Evolutionary conservation across 768 basidiomycete genomes (phyloP).

Genomic region (Fomitopsis pulvina): DNA sequence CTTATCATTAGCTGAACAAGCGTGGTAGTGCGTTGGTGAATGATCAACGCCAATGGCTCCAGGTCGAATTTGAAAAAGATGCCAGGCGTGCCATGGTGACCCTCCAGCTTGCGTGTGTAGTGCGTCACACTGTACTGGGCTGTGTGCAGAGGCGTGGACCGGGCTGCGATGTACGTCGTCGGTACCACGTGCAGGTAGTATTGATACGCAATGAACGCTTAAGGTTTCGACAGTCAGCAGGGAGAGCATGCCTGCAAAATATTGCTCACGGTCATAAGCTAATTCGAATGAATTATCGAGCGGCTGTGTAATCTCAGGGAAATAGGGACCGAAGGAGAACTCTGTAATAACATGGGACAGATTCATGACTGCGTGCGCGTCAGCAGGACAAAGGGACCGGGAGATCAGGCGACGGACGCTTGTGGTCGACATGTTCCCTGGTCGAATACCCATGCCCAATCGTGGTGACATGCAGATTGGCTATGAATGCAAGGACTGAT

Average conservation of each 20-base stretch:
- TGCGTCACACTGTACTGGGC: conserved; percentile 95
- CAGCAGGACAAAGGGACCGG: neutral
- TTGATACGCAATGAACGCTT: conserved; percentile 87
- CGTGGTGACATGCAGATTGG: conserved; percentile 91
- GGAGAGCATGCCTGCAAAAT: neutral
- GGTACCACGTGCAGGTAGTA: conserved; percentile 96
- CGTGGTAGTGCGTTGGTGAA: conserved; percentile 83
- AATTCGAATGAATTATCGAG: conserved; percentile 86
- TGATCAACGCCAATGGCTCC: conserved; percentile 80
- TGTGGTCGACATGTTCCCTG: conserved; percentile 82
- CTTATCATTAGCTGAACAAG: conserved; percentile 79
- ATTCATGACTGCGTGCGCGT: conserved; percentile 70
- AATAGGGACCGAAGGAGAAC: conserved; percentile 94
- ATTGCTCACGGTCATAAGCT: conserved; percentile 56
- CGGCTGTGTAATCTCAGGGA: conserved; percentile 93
- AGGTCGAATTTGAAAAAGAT: conserved; percentile 99
- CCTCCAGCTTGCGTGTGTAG: conserved; percentile 70
- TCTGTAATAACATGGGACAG: conserved; percentile 94
- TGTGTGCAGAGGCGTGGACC: conserved; percentile 55
- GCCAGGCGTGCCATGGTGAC: conserved; percentile 78
- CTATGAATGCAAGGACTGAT: conserved; percentile 26
- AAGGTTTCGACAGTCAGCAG: neutral
- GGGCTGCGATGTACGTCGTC: conserved; percentile 83
- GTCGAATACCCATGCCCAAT: conserved; percentile 93
- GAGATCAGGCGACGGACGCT: conserved; percentile 42